Conservation (phyloP, 169 alveolate species). For the Plasmodium berghei region DNA sequence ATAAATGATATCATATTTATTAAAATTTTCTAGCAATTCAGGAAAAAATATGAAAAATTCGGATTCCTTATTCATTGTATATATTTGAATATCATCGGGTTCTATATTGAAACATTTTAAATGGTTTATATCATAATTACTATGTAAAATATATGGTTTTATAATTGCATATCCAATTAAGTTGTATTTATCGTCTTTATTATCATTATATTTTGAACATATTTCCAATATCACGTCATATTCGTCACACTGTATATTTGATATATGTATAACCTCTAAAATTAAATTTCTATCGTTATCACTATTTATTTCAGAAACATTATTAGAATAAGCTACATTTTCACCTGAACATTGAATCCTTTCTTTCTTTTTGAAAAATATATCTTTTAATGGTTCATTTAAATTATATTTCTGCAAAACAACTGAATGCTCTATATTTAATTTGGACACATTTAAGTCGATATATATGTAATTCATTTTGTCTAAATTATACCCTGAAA, state of each 20-base stretch:
- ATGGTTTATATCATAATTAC: conserved; percentile 19
- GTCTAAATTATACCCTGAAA: conserved; percentile 38
- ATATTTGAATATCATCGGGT: conserved; percentile 53
- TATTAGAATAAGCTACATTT: conserved; percentile 34
- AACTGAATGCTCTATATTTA: conserved; percentile 17
- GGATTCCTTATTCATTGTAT: conserved; percentile 23
- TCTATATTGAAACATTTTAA: conserved; percentile 15
- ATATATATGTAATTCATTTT: conserved; percentile 36
- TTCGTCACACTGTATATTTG: conserved; percentile 24
- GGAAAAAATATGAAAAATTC: conserved; percentile 49
- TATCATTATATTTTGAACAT: conserved; percentile 13
- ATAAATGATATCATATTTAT: conserved; percentile 2
- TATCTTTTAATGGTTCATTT: conserved; percentile 14
- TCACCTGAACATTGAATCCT: conserved; percentile 51
- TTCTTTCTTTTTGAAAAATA: conserved; percentile 42
- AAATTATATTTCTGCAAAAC: conserved; percentile 19
- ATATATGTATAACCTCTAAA: conserved; percentile 18
- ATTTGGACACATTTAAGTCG: conserved; percentile 32
- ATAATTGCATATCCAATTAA: conserved; percentile 44
- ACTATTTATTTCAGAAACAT: background rate
- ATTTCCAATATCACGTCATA: conserved; percentile 42
- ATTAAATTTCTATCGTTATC: background rate
- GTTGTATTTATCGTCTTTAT: conserved; percentile 9
- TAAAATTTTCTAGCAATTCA: conserved; percentile 4
- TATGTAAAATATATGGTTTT: conserved; percentile 55